phyloP scores from a whole-genome alignment of 2,329 filamentous ascomycete species.

The Spiromastix sp. region DNA sequence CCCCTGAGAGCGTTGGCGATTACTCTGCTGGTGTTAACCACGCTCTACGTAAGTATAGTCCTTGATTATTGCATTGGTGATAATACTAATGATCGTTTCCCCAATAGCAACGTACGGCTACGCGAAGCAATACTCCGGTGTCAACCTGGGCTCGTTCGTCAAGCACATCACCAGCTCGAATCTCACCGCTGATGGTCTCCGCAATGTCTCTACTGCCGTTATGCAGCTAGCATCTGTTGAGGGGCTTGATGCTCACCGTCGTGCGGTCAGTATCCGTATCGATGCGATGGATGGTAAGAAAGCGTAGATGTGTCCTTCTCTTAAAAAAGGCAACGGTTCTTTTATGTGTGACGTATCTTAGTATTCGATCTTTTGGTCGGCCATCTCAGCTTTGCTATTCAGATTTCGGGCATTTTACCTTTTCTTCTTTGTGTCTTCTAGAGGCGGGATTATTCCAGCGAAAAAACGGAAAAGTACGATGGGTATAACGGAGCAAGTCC shows the following conservation, averaged over 20 bases:
- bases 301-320: no score
- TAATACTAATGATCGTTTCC: conserved; percentile 15
- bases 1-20: conserved; percentile 92
- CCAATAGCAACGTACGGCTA: conserved; percentile 83
- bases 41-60: conserved; percentile 67
- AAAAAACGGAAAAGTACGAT: no score
- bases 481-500: no score
- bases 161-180: conserved; percentile 97
- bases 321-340: no score
- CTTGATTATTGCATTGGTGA: not conserved
- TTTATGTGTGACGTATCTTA: not conserved
- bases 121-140: conserved; percentile 95
- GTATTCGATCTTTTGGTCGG: no score
- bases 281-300: conserved; percentile 9
- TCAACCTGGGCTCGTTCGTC: conserved; percentile 90
- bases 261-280: conserved; percentile 54
- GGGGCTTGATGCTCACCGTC: conserved; percentile 83
- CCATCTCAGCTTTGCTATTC: no score
- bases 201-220: conserved; percentile 76
- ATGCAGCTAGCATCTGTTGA: conserved; percentile 94
- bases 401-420: no score
- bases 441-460: no score
- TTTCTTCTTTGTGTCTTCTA: no score
- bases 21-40: conserved; percentile 98
- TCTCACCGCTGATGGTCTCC: conserved; percentile 72